phyloP scores from a whole-genome alignment of 2,329 filamentous ascomycete genomes.

The Venturia pyrina region DNA sequence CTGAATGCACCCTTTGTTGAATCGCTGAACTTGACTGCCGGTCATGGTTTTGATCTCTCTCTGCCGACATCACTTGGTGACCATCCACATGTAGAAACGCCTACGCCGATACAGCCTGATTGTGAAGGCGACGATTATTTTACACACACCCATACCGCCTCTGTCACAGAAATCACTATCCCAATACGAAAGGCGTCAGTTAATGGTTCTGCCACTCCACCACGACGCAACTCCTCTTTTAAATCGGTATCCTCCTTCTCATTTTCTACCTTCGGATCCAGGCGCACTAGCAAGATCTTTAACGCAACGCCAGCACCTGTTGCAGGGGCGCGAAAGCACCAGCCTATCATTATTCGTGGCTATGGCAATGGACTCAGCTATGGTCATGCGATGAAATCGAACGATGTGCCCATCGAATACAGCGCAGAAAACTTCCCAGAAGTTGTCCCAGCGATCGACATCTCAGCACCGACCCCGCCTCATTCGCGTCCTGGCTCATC shows the following conservation, averaged over 20 bases:
- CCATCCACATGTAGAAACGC: background rate
- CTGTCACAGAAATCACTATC: background rate
- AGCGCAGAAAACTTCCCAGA: background rate
- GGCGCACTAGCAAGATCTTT: constrained; percentile 21
- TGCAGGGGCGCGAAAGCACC: constrained; percentile 17
- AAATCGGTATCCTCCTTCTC: constrained; percentile 23
- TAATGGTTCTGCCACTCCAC: constrained; percentile 14
- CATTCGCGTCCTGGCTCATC: background rate
- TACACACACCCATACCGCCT: constrained; percentile 14
- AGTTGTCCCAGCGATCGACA: background rate
- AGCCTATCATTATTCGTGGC: constrained; percentile 29
- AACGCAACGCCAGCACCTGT: constrained; percentile 16
- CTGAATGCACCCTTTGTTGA: constrained; percentile 7
- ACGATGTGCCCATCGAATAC: background rate
- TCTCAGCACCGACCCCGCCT: background rate
- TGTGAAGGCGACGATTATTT: constrained; percentile 33
- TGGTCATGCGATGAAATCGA: background rate
- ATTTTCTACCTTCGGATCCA: constrained; percentile 18
- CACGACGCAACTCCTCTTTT: constrained; percentile 24
- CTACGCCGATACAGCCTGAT: constrained; percentile 31
- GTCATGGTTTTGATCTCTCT: background rate
- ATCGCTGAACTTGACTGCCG: constrained; percentile 14
- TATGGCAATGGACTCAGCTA: constrained; percentile 28
- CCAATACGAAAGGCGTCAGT: background rate
- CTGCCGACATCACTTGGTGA: background rate